Conservation (phyloP, 2,329 filamentous ascomycete genomes). For the Cercospora sp. region DNA sequence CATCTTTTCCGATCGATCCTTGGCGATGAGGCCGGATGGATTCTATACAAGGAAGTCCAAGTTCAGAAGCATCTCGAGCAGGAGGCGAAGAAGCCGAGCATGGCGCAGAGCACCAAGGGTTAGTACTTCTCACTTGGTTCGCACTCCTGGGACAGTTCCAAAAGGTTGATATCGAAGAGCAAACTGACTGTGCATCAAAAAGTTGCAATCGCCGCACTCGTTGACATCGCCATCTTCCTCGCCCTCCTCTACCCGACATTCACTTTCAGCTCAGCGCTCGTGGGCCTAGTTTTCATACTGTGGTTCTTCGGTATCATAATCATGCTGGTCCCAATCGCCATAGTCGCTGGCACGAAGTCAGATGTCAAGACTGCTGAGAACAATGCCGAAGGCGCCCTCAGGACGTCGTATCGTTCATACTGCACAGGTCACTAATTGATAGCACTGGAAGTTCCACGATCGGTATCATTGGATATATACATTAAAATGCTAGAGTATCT, state of each 20-base stretch:
- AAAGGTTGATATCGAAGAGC: neutral
- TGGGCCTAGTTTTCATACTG: neutral
- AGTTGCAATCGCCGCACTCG: neutral
- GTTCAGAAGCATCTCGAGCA: conserved; percentile 2
- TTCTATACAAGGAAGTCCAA: conserved; percentile 17
- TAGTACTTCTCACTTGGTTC: neutral
- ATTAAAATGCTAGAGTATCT: conserved; percentile 5
- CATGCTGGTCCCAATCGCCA: neutral
- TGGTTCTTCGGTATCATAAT: neutral
- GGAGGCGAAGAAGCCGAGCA: neutral
- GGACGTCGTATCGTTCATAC: neutral
- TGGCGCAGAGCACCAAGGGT: neutral
- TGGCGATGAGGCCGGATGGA: conserved; percentile 19
- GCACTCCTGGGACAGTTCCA: too few species aligned
- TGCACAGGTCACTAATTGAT: neutral
- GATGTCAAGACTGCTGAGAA: neutral
- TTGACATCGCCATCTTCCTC: neutral
- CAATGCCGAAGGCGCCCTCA: neutral
- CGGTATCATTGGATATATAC: neutral
- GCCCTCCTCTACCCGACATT: neutral
- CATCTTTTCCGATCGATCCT: conserved; percentile 25
- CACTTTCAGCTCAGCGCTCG: neutral
- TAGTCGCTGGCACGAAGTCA: neutral
- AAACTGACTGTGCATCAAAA: neutral
- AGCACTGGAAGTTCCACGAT: neutral